Evolutionary conservation across 495 filamentous ascomycete species (phyloP), one percentile per base, ranked within the genome.

Genomic region (Lophium mytilinum): DNA sequence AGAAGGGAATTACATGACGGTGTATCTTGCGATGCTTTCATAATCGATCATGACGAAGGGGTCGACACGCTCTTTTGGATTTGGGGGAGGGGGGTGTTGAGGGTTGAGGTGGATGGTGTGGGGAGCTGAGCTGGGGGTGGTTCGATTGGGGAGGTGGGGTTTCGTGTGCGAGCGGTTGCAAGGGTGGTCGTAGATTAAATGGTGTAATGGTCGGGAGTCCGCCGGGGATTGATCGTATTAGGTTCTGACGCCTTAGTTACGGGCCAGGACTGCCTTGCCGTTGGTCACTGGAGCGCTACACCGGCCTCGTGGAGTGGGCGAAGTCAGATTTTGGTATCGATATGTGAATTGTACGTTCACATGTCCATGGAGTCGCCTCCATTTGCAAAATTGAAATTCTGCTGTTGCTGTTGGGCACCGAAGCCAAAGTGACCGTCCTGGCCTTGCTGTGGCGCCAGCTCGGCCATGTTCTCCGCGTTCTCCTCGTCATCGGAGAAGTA

Each of bases 401-500:
- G 83, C 55, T 84, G 82, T 69, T 89, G 87, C 50, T 84, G 82
- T 60, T 80, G 80, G 61, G 88, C 80, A 49, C 90, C 88, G 55
- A 97, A 95, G 40, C 90, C 83, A 71, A 96, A 97, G 34, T 86
- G 81, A 18, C 82, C 80, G 64, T 87, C 84, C 49, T 82, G 77
- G 24, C 67, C 73, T 66, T 82, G 78, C 65, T 83, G 80, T 58
- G 86, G 83, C 55, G 81, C 83, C 65, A 85, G 68, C 50, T 85
- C 83, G 56, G 53, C 65, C 42, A 84, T 82, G 49, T 90, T 88
- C 62, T 82, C 86, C 53, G 78, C 89, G 58, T 82, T 85, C 66
- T 94, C 94, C 11, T 96, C 93, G 64, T 98, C 93, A 69, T 99
- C 94, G 0, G 90, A 95, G 81, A 99, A 99, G 80, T 99, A 97